Conservation (phyloP, 1,284 basidiomycete genomes). For the Mycosarcoma maydis region DNA sequence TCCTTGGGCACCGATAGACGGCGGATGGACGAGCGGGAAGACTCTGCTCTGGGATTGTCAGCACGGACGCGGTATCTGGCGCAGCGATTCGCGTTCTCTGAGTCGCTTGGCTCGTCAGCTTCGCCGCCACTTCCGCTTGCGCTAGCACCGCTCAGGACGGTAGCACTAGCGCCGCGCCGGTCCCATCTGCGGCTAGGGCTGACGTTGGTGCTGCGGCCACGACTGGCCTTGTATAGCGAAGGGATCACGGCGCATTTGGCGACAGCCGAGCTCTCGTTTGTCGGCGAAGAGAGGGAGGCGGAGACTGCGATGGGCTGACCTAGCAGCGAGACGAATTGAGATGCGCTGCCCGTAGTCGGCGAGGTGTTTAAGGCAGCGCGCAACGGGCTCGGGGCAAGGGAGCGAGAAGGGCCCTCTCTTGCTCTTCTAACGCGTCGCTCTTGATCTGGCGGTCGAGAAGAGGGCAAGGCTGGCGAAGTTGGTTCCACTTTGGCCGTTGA, state of each 20-base stretch:
- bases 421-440: conserved; percentile 11
- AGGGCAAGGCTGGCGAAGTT: neutral
- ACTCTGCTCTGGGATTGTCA: neutral
- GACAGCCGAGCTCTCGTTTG: conserved; percentile 18
- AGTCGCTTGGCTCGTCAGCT: conserved; percentile 26
- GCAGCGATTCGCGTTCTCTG: neutral
- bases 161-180: conserved; percentile 48
- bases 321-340: conserved; percentile 30
- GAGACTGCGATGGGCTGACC: conserved; percentile 28
- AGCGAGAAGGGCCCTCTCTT: conserved; percentile 17
- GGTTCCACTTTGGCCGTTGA: neutral
- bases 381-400: conserved; percentile 23
- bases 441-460: neutral
- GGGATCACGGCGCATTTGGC: conserved; percentile 29
- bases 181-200: conserved; percentile 53
- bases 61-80: neutral
- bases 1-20: conserved; percentile 27
- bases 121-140: conserved; percentile 45
- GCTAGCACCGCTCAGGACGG: conserved; percentile 40
- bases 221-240: conserved; percentile 44
- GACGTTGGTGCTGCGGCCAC: conserved; percentile 49
- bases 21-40: conserved; percentile 6
- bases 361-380: conserved; percentile 15
- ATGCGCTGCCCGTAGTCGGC: conserved; percentile 26
- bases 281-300: conserved; percentile 31